Evolutionary conservation across 306 rosid genomes (phyloP), one percentile per base, ranked within the genome.

Genomic region (Ormosia semicastrata): DNA sequence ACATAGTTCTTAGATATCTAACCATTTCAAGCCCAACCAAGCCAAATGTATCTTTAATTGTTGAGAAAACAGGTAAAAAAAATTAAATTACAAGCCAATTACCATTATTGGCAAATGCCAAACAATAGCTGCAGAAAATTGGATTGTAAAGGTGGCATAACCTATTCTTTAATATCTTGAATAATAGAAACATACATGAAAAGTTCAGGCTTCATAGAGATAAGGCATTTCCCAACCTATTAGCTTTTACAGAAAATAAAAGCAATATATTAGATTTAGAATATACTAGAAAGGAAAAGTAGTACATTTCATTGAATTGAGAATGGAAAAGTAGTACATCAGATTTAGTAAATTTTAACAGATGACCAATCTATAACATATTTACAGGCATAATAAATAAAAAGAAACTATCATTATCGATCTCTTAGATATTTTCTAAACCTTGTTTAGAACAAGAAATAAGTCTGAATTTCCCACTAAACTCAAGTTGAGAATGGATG

Each of bases 151-250:
- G 32, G 24, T 36, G 41, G 76, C 65, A 65, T 5, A 65, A 56
- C 56, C 7, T 52, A 69, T 50, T 65, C 40, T 64, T 63, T 53
- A 54, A 54, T 34, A 52, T 53, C 57, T 9, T 70, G 12, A 69
- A n/a, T 46, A 60, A 73, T 11, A 8, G 60, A 73, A 36, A 41
- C 56, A 18, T 37, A 75, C 18, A 44, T 47, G 37, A 29, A 75
- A n/a, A 57, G 54, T 66, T 64, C 65, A 80, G 47, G 64, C 75
- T 63, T 30, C 52, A 39, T n/a, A 18, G 8, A 39, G 82, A 79
- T 53, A 53, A 75, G 41, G 40, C 34, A 69, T 57, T 76, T 70
- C 40, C 73, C 68, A 43, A 75, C 71, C 50, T 46, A 56, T 50
- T 68, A 80, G 77, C 65, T 63, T 67, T 17, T 1, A 70, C 33